phyloP scores from a whole-genome alignment of 768 basidiomycete species.

The Naganishia vaughanmartiniae region DNA sequence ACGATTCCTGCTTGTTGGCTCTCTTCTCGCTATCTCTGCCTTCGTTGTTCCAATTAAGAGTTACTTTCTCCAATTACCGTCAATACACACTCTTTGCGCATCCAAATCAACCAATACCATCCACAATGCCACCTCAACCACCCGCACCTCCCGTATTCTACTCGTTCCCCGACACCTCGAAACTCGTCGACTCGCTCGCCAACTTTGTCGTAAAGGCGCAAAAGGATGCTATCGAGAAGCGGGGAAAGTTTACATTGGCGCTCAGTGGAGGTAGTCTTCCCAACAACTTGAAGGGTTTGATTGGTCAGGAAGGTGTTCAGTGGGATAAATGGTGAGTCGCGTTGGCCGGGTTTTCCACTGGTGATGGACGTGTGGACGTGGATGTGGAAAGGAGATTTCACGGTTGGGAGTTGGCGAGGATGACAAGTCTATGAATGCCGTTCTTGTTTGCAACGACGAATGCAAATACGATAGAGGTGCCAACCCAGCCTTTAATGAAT shows the following conservation, averaged over 20 bases:
- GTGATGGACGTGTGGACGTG: neutral
- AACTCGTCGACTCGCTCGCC: conserved; percentile 68
- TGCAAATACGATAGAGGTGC: neutral
- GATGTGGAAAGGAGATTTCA: neutral
- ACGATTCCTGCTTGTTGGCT: no score
- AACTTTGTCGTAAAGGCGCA: conserved; percentile 81
- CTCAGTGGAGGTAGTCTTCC: conserved; percentile 92
- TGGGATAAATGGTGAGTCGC: conserved; percentile 87
- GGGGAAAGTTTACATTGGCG: conserved; percentile 86
- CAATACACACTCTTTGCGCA: neutral
- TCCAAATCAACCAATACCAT: neutral
- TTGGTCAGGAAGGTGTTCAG: conserved; percentile 63
- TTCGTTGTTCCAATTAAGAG: no score
- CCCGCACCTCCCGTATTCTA: conserved; percentile 67
- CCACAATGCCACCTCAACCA: conserved; percentile 44
- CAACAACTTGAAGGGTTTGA: conserved; percentile 67
- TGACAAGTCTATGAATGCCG: neutral
- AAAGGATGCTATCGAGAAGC: conserved; percentile 80
- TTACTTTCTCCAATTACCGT: no score
- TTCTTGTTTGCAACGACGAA: neutral
- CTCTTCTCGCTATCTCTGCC: no score
- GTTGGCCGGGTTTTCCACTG: neutral
- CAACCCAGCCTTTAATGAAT: neutral
- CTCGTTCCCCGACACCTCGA: conserved; percentile 63
- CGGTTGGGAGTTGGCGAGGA: neutral